Conservation (phyloP, 2,329 filamentous ascomycete genomes). For the Blastomyces percursus region DNA sequence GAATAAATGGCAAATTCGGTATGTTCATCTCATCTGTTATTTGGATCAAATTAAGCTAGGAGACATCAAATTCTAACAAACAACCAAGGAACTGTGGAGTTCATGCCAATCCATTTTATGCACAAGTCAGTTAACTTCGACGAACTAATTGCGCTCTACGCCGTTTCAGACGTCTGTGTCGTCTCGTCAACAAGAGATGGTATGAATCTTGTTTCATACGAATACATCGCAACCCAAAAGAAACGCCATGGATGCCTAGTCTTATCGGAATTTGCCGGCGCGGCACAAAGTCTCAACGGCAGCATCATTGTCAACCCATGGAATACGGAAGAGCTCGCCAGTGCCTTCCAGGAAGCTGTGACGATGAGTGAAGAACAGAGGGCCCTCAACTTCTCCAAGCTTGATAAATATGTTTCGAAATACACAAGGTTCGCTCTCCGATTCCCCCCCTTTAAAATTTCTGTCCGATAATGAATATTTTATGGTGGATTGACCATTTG, state of each 20-base stretch:
- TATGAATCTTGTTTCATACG: conserved; percentile 97
- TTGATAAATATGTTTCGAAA: conserved; percentile 92
- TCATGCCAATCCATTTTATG: conserved; percentile 98
- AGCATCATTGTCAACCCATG: conserved; percentile 94
- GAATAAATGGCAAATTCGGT: conserved; percentile 93
- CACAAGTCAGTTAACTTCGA: conserved; percentile 94
- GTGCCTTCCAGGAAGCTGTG: conserved; percentile 89
- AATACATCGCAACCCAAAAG: conserved; percentile 91
- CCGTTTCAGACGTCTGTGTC: conserved; percentile 81
- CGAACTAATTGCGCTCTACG: conserved; percentile 86
- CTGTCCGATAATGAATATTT: not conserved
- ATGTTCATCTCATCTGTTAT: conserved; percentile 15
- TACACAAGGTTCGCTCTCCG: conserved; percentile 60
- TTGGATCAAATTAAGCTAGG: not conserved
- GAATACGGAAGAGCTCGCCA: conserved; percentile 93
- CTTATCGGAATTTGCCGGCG: conserved; percentile 90
- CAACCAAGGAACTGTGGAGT: conserved; percentile 67
- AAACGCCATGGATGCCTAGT: conserved; percentile 89
- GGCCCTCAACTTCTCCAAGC: conserved; percentile 74
- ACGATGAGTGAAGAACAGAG: conserved; percentile 89
- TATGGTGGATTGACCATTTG: not conserved
- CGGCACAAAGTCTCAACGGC: conserved; percentile 86
- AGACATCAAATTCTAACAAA: conserved; percentile 10
- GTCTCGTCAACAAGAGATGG: conserved; percentile 94
- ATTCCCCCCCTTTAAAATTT: not conserved